These are phyloP conservation scores for Aspergillus panamensis DNA, from an alignment of 495 filamentous ascomycete species.

Conservation along the genomic window DNA sequence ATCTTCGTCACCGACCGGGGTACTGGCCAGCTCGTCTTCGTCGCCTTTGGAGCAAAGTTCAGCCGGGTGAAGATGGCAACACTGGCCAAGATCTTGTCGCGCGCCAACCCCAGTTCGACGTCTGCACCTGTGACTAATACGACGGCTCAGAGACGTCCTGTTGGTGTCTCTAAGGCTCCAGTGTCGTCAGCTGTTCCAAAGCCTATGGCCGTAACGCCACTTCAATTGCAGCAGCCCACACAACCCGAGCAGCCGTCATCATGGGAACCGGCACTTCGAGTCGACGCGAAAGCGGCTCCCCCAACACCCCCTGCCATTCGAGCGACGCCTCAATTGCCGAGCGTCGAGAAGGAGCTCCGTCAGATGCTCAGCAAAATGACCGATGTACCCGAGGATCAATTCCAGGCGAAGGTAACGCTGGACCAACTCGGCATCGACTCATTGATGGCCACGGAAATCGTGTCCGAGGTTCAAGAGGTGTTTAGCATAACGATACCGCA, in stretches of 20 bases:
- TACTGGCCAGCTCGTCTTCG: conserved; percentile 21
- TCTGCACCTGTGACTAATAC: background rate
- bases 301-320: background rate
- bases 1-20: conserved; percentile 32
- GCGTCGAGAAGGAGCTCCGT: background rate
- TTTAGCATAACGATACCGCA: conserved; percentile 16
- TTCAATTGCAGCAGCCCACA: too few species aligned
- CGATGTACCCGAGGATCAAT: conserved; percentile 23
- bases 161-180: too few species aligned
- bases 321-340: background rate
- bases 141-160: too few species aligned
- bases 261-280: too few species aligned
- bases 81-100: conserved; percentile 21
- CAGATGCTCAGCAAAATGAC: conserved; percentile 25
- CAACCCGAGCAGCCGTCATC: too few species aligned
- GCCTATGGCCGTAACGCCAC: too few species aligned
- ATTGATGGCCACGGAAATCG: conserved; percentile 39
- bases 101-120: conserved; percentile 10
- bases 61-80: conserved; percentile 24
- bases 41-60: conserved; percentile 32
- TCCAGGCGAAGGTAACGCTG: conserved; percentile 21
- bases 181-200: too few species aligned
- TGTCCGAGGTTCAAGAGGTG: conserved; percentile 28
- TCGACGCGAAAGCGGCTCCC: too few species aligned
- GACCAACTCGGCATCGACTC: conserved; percentile 43